Base-by-base conservation (phyloP, 1,284 basidiomycete genomes). In the Moniliophthora roreri region DNA sequence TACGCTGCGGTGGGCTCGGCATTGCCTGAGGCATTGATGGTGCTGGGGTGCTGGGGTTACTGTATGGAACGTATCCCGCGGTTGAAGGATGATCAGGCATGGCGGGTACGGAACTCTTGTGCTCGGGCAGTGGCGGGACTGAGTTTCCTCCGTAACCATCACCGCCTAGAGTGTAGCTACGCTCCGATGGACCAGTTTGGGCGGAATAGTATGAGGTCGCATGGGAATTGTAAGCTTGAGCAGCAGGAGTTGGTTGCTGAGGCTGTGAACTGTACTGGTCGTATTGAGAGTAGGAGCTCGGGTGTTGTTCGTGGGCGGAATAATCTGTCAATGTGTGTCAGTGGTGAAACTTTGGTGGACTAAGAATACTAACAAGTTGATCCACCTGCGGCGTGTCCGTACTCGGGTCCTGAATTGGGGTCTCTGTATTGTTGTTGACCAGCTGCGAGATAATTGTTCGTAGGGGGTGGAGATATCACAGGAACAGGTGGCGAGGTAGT, bases 81-180 rank as follows among this genome's bases (percentile, higher is more conserved):
- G 41, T 51, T 24, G 55, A 39, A 9, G 52, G 55, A 41, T 58
- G 58, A 44, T 61, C 34, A 28, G 60, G 56, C 40, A 61, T 32
- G 9, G 51, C 41, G 2, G 55, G 55, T 9, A 56, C 48, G 18
- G 55, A 56, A 10, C 48, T 48, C 23, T 47, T 46, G 13, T 48
- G 51, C 45, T 60, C 52, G 13, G 63, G 69, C n/a, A 75, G 55
- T 10, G 73, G 71, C 4, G 80, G 82, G 7, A 77, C 71, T 20
- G 69, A 62, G 60, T 74, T 81, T 35, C 60, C 59, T 8, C 78
- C 79, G 55, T 89, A 88, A 4, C 78, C 78, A 48, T 75, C 76
- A 21, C 81, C 82, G 9, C 81, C 80, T 32, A 81, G 71, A 4
- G 81, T 78, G 65, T 87, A 85, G 57, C 69, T 75, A 21, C 77